Percentiles rank a stretch among this genome's conserved stretches.
Conservation (phyloP, 1,284 basidiomycete species). For the Sphaerobolus stellatus region DNA sequence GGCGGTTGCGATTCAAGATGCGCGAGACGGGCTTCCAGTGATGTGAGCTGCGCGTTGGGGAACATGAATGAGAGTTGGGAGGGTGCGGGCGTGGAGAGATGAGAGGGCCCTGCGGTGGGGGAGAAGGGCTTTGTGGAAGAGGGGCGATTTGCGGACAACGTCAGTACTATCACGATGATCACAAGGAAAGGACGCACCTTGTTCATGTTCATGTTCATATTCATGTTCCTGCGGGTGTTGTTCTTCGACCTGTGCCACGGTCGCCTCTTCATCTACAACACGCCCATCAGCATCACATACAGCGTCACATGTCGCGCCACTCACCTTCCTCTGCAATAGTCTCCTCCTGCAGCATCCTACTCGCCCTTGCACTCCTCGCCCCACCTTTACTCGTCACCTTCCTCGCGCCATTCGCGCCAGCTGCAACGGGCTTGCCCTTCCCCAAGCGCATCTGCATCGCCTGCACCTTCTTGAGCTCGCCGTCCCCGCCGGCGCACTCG, state of each 20-base stretch:
- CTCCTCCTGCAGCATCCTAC: conserved; percentile 49
- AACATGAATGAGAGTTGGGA: neutral
- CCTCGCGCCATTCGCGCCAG: conserved; percentile 62
- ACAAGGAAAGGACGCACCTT: too few species aligned
- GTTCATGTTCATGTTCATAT: too few species aligned
- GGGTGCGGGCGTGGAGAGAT: neutral
- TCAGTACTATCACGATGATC: too few species aligned
- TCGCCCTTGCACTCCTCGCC: conserved; percentile 48
- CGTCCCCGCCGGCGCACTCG: neutral
- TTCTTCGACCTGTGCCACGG: too few species aligned
- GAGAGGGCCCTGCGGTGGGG: too few species aligned
- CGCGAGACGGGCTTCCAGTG: neutral
- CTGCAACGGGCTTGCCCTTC: conserved; percentile 63
- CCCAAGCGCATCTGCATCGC: conserved; percentile 67
- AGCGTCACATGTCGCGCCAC: neutral
- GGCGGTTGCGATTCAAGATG: too few species aligned
- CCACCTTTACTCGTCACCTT: conserved; percentile 49
- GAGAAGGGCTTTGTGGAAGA: too few species aligned
- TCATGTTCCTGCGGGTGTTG: too few species aligned
- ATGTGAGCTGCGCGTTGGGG: neutral
- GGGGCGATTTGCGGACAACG: too few species aligned
- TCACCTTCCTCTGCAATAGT: conserved; percentile 59
- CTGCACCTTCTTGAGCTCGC: conserved; percentile 67
- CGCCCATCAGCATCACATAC: too few species aligned
- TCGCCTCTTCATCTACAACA: too few species aligned